These are phyloP conservation scores for Phyllosticta citrichinensis DNA, from an alignment of 2,329 filamentous ascomycete species.

Conservation along the genomic window DNA sequence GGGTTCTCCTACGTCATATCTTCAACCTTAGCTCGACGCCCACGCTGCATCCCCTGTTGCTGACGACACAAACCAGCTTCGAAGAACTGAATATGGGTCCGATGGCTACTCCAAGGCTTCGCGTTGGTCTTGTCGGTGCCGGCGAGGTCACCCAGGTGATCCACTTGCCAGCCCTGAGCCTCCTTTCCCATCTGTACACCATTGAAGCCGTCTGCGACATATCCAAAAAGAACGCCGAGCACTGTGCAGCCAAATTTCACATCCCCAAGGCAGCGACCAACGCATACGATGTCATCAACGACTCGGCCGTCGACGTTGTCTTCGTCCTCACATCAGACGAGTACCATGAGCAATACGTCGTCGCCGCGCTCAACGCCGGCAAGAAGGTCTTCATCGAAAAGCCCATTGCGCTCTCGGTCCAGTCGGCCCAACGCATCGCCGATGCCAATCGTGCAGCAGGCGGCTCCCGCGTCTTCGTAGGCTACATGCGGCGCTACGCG, in stretches of 20 bases:
- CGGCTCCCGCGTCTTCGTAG: conserved; percentile 44
- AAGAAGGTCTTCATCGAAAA: conserved; percentile 54
- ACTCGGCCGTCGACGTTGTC: conserved; percentile 42
- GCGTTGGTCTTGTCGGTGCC: conserved; percentile 9
- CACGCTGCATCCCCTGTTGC: neutral
- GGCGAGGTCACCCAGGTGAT: conserved; percentile 12
- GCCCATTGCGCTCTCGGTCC: conserved; percentile 42
- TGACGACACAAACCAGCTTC: neutral
- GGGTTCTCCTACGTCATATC: neutral
- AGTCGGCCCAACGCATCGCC: conserved; percentile 38
- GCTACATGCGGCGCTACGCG: conserved; percentile 53
- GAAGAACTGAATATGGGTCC: neutral
- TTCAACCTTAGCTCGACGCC: neutral
- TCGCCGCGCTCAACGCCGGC: conserved; percentile 42
- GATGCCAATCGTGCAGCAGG: conserved; percentile 37
- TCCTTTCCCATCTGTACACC: conserved; percentile 35
- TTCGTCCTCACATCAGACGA: conserved; percentile 45
- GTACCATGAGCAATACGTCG: conserved; percentile 43
- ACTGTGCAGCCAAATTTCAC: conserved; percentile 30
- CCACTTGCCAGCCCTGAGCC: conserved; percentile 13
- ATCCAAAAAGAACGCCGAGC: conserved; percentile 31
- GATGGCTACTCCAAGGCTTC: conserved; percentile 5
- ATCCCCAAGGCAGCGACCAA: conserved; percentile 25
- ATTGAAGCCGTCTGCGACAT: conserved; percentile 44
- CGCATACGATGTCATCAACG: conserved; percentile 34